Evolutionary conservation across 495 filamentous ascomycete species (phyloP).

Genomic region (Articulospora tetracladia): DNA sequence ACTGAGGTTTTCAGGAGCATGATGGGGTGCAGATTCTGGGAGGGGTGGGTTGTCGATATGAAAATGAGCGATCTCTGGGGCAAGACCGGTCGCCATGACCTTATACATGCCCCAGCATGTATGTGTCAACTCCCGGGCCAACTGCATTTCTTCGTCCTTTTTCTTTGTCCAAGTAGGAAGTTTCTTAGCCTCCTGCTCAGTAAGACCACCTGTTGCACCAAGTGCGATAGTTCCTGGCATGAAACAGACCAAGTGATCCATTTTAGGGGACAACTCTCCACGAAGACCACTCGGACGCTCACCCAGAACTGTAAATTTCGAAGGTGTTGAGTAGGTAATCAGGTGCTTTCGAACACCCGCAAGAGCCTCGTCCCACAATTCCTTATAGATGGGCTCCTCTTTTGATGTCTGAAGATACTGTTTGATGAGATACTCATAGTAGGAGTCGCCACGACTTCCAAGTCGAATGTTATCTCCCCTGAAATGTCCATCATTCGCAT

Average conservation of each 20-base stretch:
- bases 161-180: slow-evolving; percentile 66
- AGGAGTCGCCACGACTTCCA: slow-evolving; percentile 90
- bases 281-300: slow-evolving; percentile 77
- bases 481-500: slow-evolving; percentile 75
- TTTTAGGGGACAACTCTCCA: slow-evolving; percentile 69
- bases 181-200: slow-evolving; percentile 69
- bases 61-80: slow-evolving; percentile 90
- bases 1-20: slow-evolving; percentile 43
- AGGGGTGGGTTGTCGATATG: slow-evolving; percentile 61
- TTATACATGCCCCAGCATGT: slow-evolving; percentile 98
- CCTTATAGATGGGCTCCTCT: slow-evolving; percentile 79
- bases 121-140: slow-evolving; percentile 87
- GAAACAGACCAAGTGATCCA: slow-evolving; percentile 98
- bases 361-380: slow-evolving; percentile 89
- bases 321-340: slow-evolving; percentile 77
- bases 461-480: slow-evolving; percentile 81
- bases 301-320: slow-evolving; percentile 77
- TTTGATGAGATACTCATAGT: slow-evolving; percentile 98
- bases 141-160: slow-evolving; percentile 79
- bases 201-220: slow-evolving; percentile 74
- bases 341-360: slow-evolving; percentile 86
- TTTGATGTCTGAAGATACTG: slow-evolving; percentile 91
- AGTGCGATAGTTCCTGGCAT: slow-evolving; percentile 95
- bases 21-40: slow-evolving; percentile 46
- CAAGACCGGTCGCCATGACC: slow-evolving; percentile 80